Evolutionary conservation across 225 moss, liverwort and hornwort species (phyloP).

Genomic region (Anthoceros angustus): DNA sequence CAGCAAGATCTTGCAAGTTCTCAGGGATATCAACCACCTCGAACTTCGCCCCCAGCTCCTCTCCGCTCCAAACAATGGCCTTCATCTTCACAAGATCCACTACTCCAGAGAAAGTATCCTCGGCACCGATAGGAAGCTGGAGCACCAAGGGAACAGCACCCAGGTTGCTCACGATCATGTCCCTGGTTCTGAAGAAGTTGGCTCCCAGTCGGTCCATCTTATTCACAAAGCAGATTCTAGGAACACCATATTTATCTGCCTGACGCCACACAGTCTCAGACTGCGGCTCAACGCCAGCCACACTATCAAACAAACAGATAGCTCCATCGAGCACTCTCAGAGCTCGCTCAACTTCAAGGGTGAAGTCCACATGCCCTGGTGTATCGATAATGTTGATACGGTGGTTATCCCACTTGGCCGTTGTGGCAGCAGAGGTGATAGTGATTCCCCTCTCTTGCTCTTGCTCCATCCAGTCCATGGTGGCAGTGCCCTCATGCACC

Average conservation of each 20-base stretch:
- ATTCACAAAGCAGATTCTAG: slow-evolving; percentile 91
- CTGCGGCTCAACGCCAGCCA: slow-evolving; percentile 94
- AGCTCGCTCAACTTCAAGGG: slow-evolving; percentile 88
- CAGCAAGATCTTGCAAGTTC: slow-evolving; percentile 33
- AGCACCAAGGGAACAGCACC: slow-evolving; percentile 71
- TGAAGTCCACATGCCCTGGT: slow-evolving; percentile 92
- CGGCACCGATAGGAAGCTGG: slow-evolving; percentile 75
- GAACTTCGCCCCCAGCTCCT: slow-evolving; percentile 73
- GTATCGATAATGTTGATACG: slow-evolving; percentile 95
- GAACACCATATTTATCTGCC: slow-evolving; percentile 85
- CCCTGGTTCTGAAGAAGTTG: slow-evolving; percentile 74
- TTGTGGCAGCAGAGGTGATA: slow-evolving; percentile 91
- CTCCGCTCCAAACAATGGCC: slow-evolving; percentile 77
- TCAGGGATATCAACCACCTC: slow-evolving; percentile 63
- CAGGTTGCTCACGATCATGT: slow-evolving; percentile 81
- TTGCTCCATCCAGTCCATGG: slow-evolving; percentile 99
- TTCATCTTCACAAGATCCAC: slow-evolving; percentile 84
- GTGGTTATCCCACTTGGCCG: slow-evolving; percentile 92
- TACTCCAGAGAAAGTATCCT: slow-evolving; percentile 51
- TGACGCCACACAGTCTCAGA: slow-evolving; percentile 97
- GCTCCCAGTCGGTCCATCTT: slow-evolving; percentile 94
- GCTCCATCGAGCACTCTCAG: slow-evolving; percentile 89
- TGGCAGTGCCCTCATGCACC: slow-evolving; percentile 96
- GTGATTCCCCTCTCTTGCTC: slow-evolving; percentile 97
- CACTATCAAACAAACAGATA: slow-evolving; percentile 92